Evolutionary conservation across 2,329 filamentous ascomycete species (phyloP), one percentile per base, ranked within the genome.

Genomic region (Fusarium hainanense): DNA sequence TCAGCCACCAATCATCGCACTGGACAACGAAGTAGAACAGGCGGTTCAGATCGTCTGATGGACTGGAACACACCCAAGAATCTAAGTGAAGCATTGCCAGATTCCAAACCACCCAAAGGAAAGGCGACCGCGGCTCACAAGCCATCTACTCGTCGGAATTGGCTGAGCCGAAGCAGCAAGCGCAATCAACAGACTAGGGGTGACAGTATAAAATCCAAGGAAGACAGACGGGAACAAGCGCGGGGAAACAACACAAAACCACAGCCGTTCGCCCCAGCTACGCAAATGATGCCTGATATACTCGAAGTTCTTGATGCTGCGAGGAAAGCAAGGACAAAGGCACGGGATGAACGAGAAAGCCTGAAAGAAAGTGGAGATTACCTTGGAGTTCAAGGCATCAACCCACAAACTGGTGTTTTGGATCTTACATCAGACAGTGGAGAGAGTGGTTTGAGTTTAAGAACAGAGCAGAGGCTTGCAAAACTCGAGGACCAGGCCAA

Each of bases 291-390:
- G 4, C 43, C 58, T 37, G 46, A 41, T 14, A 43, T 62, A 27
- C 44, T 63, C 11, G 49, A 63, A 55, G 46, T 63, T 13, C 75
- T 80, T 20, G 74, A 78, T 14, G 75, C 74, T 4, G 82, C 77
- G 58, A 74, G 66, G 46, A 72, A 77, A 12, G 75, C 74, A 4
- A 82, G 78, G 54, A 74, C 66, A 41, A 75, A 79, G 46, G 65
- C 75, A 40, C 76, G 79, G 4, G 69, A 71, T 9, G 77, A 81
- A 37, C 82, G 86, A 8, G 80, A 81, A 46, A 82, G 75, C 42
- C 79, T 88, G 56, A 86, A 84, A 64, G 82, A 84, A 56, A 87
- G 85, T 56, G 86, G 86, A 7, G 87, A 90, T 73, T 89, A 84
- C 71, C 81, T 89, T 0, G 87, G 87, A 3, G 85, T 89, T 3